Base-by-base conservation (phyloP, 257 asterid genomes). In the Fraxinus americana region DNA sequence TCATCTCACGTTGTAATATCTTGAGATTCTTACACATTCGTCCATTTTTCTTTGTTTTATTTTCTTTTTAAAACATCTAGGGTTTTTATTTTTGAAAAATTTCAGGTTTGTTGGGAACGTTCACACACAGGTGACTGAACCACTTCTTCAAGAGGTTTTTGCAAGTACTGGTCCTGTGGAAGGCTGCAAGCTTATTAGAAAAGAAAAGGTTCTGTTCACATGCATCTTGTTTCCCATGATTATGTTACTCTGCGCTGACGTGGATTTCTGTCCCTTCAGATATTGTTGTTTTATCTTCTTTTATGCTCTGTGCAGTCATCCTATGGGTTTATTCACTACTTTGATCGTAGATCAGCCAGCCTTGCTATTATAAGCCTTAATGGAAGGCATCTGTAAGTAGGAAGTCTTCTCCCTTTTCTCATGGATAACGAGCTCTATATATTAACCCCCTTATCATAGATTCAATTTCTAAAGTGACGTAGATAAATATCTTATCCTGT, bases 361-460 rank as follows among this genome's bases (percentile, higher is more conserved):
- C 88, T 87, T 84, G 91, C 93, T 63, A 87, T 89, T 75, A 19
- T 89, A 71, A 35, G 83, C 70, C 91, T 87, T 80, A 87, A 87
- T 72, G 91, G 93, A 75, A 82, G 93, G 82, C 93, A 87, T 61
- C 80, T 89, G 97, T 95, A 77, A 88, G 98, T 89, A 71, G 72
- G 61, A 67, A 67, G 65, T 45, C 27, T 65, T 75, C 11, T 61
- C 19, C 57, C 30, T 59, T 59, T 59, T 21, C 29, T 59, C 30
- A 59, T 21, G 67, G 14, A 57, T 21, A 21, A 59, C 1, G 10
- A 30, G 29, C 29, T 23, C 25, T n/a, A 59, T 19, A 8, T 16
- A 48, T 14, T 48, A 14, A 13, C n/a, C 57, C 57, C 21, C 1
- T 48, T 48, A 48, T n/a, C 29, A 9, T 21, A 59, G 67, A 59